phyloP scores from a whole-genome alignment of 331 rosid genomes.

The Erythrophleum ivorense region DNA sequence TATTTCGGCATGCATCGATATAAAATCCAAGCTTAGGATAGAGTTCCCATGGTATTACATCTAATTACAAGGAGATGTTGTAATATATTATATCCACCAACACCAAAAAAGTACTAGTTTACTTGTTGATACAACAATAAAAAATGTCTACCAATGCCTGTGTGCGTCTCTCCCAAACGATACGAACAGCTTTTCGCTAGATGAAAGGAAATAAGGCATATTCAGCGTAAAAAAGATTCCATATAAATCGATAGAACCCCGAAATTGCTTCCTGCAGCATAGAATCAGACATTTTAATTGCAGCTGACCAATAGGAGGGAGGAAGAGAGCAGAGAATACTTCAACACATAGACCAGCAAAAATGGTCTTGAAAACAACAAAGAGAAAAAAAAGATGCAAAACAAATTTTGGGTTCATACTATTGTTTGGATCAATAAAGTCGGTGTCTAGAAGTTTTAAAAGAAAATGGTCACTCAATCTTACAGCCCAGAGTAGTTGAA shows the following conservation, averaged over 20 bases:
- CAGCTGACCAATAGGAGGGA: neutral
- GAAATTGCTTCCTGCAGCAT: slow-evolving; percentile 87
- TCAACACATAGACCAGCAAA: slow-evolving; percentile 18
- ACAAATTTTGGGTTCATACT: neutral
- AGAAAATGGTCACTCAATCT: neutral
- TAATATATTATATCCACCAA: slow-evolving; percentile 28
- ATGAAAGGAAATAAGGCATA: slow-evolving; percentile 88
- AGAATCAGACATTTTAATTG: slow-evolving; percentile 39
- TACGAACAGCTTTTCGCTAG: slow-evolving; percentile 44
- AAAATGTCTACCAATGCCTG: slow-evolving; percentile 16
- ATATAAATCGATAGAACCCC: slow-evolving; percentile 82
- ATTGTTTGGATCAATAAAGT: neutral
- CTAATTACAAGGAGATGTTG: slow-evolving; percentile 12
- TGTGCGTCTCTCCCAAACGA: slow-evolving; percentile 32
- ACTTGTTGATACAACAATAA: slow-evolving; percentile 19
- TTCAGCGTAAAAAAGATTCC: slow-evolving; percentile 95
- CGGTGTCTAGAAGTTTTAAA: neutral
- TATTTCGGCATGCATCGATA: neutral
- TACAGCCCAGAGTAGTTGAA: neutral
- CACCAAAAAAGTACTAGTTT: neutral
- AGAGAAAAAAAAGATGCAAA: neutral
- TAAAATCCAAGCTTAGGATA: slow-evolving; percentile 18
- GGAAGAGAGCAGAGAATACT: neutral
- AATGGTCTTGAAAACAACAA: neutral
- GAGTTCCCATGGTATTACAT: slow-evolving; percentile 18